A percentile compares a stretch with the other conserved stretches of the same genome.
Conservation (phyloP, 179 eudicot genomes). For the Silene coronaria region DNA sequence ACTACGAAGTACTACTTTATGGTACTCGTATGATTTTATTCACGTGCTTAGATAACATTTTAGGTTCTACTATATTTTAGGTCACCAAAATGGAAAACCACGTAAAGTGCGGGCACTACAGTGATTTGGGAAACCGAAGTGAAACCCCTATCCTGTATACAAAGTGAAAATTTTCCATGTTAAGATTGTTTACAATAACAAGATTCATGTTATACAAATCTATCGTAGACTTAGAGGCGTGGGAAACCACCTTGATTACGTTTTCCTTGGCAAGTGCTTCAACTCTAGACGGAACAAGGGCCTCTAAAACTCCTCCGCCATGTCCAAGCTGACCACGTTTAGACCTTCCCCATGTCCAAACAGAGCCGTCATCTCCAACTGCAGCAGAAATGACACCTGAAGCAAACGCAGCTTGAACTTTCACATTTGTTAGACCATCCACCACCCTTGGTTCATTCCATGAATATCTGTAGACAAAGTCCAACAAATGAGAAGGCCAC, state of each 20-base stretch:
- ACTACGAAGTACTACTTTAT: too few relatives aligned
- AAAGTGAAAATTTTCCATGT: background rate
- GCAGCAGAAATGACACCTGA: slow-evolving; percentile 88
- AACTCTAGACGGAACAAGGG: slow-evolving; percentile 61
- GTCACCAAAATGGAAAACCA: background rate
- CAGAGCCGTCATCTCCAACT: slow-evolving; percentile 79
- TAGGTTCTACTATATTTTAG: background rate
- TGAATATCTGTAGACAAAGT: slow-evolving; percentile 43
- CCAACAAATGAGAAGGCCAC: background rate
- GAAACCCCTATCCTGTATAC: background rate
- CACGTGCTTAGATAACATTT: too few relatives aligned
- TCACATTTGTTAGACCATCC: slow-evolving; percentile 56
- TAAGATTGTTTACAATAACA: too few relatives aligned
- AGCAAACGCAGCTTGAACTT: slow-evolving; percentile 68
- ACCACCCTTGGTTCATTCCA: slow-evolving; percentile 79
- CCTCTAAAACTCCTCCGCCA: slow-evolving; percentile 59
- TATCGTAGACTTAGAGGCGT: slow-evolving; percentile 36
- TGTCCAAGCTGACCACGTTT: slow-evolving; percentile 97
- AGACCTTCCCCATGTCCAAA: slow-evolving; percentile 99
- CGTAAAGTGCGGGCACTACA: background rate
- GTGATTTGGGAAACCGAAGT: background rate
- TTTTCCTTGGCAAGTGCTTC: slow-evolving; percentile 67
- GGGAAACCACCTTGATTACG: slow-evolving; percentile 71
- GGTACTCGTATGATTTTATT: too few relatives aligned
- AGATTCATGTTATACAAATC: slow-evolving; percentile 7